phyloP scores from a whole-genome alignment of 208 protist species.

The Wallacemonas sp. region DNA sequence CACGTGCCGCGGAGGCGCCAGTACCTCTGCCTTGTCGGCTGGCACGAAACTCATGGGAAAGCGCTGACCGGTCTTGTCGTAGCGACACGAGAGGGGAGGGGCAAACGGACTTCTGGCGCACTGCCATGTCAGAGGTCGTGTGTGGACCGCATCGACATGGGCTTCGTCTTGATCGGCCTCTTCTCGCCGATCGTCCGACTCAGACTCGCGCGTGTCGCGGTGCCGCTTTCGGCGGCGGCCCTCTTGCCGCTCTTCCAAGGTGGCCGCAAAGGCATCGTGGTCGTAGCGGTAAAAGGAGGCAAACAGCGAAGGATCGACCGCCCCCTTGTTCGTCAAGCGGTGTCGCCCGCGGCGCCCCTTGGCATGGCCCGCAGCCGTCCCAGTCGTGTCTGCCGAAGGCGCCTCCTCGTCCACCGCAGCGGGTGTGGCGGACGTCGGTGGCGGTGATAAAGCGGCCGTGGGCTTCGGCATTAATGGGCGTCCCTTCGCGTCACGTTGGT shows the following conservation, averaged over 20 bases:
- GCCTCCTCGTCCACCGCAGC: neutral
- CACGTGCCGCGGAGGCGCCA: neutral
- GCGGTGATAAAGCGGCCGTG: neutral
- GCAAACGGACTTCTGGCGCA: neutral
- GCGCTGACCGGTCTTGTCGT: neutral
- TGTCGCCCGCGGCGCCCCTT: slow-evolving; percentile 1
- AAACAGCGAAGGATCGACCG: slow-evolving; percentile 5
- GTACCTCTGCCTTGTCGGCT: neutral
- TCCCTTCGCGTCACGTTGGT: neutral
- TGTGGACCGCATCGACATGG: neutral
- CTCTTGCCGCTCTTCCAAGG: neutral
- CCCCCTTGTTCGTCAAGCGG: neutral
- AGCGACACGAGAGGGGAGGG: neutral
- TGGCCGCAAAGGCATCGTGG: neutral
- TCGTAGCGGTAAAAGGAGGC: slow-evolving; percentile 4
- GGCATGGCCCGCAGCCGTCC: neutral
- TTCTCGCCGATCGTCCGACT: neutral
- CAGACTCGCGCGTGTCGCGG: slow-evolving; percentile 13
- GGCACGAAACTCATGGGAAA: neutral
- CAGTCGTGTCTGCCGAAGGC: no score
- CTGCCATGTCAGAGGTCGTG: neutral
- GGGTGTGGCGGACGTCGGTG: neutral
- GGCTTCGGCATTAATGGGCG: neutral
- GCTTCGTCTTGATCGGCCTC: neutral
- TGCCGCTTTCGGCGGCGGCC: neutral